Base-by-base conservation (phyloP, 2,329 filamentous ascomycete species). In the Sclerotinia borealis region DNA sequence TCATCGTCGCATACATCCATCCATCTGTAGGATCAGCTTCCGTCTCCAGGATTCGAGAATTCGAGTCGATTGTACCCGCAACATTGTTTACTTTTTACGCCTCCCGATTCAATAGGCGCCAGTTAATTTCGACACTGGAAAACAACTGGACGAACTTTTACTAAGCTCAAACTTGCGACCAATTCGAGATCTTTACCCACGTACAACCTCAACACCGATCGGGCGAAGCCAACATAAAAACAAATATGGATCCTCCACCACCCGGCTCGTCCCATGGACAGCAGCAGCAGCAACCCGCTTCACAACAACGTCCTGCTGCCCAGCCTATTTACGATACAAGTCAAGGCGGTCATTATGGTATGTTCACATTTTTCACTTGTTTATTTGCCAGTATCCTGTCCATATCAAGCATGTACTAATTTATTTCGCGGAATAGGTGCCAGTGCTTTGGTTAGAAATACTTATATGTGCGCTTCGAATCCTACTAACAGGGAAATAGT, bases 261-360 rank as follows among this genome's bases (percentile, higher is more conserved):
- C 77, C 81, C 66, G 78, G 79, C 64, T 76, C 84, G 65, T 78
- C 82, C 66, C 83, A 85, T 72, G 73, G 77, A 56, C 85, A 87
- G 73, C 80, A 79, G 71, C 83, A 68, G 43, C 71, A 71, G 64
- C 72, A 85, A 69, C 80, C 83, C 68, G 81, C 84, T 72, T 49
- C 56, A 52, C 51, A 58, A 63, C 60, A 63, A 58, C 60, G 60
- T 19, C 52, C 60, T 47, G 41, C 51, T 25, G 39, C 45, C n/a
- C 54, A 58, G 39, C 85, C 85, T 19, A 82, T 84, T n/a, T 92
- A 92, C 75, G 89, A 92, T 76, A 85, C 85, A 58, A 82, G 79
- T 70, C 86, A 89, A 73, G 89, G 88, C 66, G 90, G 90, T 60
- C 90, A 92, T 76, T 92, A 92, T 79, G 89, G 89, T 91, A 79